A percentile compares a stretch with the other conserved stretches of the same genome.
These are phyloP conservation scores for Selaginella tamariscina DNA, from an alignment of 75 land plant species.

Conservation along the genomic window DNA sequence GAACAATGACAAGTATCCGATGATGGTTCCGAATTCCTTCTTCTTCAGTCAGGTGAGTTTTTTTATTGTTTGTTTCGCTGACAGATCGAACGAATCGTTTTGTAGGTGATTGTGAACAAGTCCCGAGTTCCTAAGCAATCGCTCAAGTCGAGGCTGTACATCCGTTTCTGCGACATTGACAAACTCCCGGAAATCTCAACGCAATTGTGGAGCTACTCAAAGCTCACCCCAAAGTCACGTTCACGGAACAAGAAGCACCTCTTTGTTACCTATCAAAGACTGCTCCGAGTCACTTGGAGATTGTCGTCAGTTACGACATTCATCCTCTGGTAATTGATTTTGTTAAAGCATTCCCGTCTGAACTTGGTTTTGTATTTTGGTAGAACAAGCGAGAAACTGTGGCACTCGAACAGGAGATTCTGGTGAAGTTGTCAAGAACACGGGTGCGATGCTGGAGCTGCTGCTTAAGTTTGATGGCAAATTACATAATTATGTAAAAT, in stretches of 20 bases:
- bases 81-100: not conserved
- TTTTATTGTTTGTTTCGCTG: not conserved
- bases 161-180: slow-evolving; percentile 37
- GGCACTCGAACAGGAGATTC: slow-evolving; percentile 15
- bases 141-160: slow-evolving; percentile 34
- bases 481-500: no score
- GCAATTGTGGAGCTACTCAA: slow-evolving; percentile 47
- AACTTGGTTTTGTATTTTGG: not conserved
- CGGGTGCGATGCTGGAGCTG: no score
- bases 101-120: slow-evolving; percentile 83
- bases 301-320: slow-evolving; percentile 58
- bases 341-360: not conserved
- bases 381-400: slow-evolving; percentile 20
- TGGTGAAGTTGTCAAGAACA: slow-evolving; percentile 15
- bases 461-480: no score
- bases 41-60: slow-evolving; percentile 72
- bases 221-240: slow-evolving; percentile 47
- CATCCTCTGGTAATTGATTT: slow-evolving; percentile 37
- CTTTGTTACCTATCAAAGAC: slow-evolving; percentile 58
- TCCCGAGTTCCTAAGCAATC: slow-evolving; percentile 63
- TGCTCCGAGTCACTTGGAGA: slow-evolving; percentile 36
- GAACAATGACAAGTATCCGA: slow-evolving; percentile 72
- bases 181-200: slow-evolving; percentile 50
- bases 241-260: slow-evolving; percentile 47
- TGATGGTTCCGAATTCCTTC: slow-evolving; percentile 75